A percentile compares a stretch with the other conserved stretches of the same genome.
Conservation (phyloP, 257 asterid genomes). For the Phtheirospermum japonicum region DNA sequence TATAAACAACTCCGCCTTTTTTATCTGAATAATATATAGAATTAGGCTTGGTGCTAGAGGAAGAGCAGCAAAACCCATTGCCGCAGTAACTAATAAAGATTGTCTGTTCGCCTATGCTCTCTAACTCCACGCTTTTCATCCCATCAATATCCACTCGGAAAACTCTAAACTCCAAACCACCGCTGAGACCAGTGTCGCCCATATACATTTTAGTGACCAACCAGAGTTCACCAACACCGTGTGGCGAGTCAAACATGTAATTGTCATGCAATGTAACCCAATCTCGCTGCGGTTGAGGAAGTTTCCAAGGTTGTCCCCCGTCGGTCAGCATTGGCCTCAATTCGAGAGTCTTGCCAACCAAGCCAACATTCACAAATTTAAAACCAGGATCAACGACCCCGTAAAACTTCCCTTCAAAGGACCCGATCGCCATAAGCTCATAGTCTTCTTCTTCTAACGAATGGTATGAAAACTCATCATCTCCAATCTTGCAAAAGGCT, state of each 20-base stretch:
- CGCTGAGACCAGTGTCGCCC: too few species aligned
- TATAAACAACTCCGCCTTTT: background rate
- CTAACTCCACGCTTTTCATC: background rate
- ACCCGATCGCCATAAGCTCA: background rate
- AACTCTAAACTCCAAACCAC: too few species aligned
- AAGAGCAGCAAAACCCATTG: background rate
- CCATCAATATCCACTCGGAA: background rate
- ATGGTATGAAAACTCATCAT: background rate
- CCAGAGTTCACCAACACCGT: background rate
- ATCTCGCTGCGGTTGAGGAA: background rate
- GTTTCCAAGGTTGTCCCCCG: too few species aligned
- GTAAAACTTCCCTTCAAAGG: background rate
- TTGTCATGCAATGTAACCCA: too few species aligned
- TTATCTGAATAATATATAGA: constrained; percentile 7
- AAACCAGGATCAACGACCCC: too few species aligned
- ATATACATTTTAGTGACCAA: background rate
- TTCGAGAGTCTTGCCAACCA: too few species aligned
- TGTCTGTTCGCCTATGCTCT: background rate
- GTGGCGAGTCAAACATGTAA: background rate
- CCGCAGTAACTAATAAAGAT: background rate
- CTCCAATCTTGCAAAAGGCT: background rate
- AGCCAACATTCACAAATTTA: too few species aligned
- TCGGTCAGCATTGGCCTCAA: too few species aligned
- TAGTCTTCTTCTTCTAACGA: background rate
- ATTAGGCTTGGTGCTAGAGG: background rate